Base-by-base conservation (phyloP, 1,139 yeast genomes). In the Lodderomyces theae region DNA sequence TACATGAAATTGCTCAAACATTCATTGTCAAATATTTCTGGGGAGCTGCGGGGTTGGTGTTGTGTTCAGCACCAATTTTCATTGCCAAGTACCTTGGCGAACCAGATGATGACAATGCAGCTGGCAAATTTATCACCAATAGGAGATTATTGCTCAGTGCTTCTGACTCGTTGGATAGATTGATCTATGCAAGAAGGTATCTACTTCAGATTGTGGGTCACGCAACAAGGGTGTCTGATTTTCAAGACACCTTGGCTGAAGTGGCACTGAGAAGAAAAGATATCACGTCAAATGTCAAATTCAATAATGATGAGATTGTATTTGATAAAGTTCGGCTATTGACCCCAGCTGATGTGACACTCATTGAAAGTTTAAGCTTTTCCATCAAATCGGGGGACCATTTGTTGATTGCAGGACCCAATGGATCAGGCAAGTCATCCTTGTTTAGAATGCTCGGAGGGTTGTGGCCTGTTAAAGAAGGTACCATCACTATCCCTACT, bases 341-440 rank as follows among this genome's bases (percentile, higher is more conserved):
- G 1, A 88, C 97, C 1, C 97, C 97, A 0, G 83, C 86, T 3
- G 82, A 88, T 42, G 94, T 87, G 38, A 74, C 84, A 0, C 70
- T 90, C 43, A 82, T 86, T 28, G 74, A 77, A 40, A 74, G 78
- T 29, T 71, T 90, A 51, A 72, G 79, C 33, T 89, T 90, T 60
- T 72, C 81, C 39, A 79, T 90, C 42, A 78, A 81, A 48, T 84
- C 79, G 34, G 97, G 97, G 24, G 84, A 89, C 43, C 95, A 90
- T 61, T 69, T 90, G 43, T 72, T 90, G 45, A 89, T 90, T 58
- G 92, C 92, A 6, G 97, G 97, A 0, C 97, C 97, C 7, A 90
- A 90, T 57, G 97, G 97, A 2, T 86, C 95, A 43, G 97, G 97
- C 28, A 90, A 90, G 62, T 88, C 96, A 0, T 89, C 97, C 0